These are phyloP conservation scores for Penicillium sp. DNA, from an alignment of 2,329 filamentous ascomycete species.

Conservation along the genomic window DNA sequence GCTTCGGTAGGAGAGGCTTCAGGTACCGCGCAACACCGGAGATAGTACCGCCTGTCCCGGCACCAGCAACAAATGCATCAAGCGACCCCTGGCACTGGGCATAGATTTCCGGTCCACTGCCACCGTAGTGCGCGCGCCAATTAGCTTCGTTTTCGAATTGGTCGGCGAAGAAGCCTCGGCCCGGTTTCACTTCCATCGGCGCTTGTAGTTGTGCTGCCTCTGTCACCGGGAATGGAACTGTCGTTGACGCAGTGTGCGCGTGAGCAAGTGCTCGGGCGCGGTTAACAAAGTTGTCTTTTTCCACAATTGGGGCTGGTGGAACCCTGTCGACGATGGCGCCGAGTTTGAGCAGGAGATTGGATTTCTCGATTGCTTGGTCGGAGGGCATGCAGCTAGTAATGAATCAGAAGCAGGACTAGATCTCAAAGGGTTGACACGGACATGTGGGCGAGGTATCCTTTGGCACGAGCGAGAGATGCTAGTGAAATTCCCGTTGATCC, in stretches of 20 bases:
- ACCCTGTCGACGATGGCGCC: conserved; percentile 92
- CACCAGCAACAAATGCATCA: conserved; percentile 87
- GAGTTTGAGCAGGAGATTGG: conserved; percentile 77
- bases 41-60: conserved; percentile 90
- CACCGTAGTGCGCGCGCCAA: conserved; percentile 72
- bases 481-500: conserved; percentile 95
- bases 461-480: conserved; percentile 77
- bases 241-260: conserved; percentile 57
- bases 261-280: conserved; percentile 69
- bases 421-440: conserved; percentile 41
- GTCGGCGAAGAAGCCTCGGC: conserved; percentile 85
- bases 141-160: conserved; percentile 93
- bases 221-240: conserved; percentile 7
- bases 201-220: conserved; percentile 13
- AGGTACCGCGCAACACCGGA: conserved; percentile 78
- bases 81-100: conserved; percentile 66
- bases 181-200: conserved; percentile 45
- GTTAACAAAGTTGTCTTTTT: conserved; percentile 90
- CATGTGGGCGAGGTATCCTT: conserved; percentile 89
- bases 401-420: conserved; percentile 3
- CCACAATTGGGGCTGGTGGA: conserved; percentile 85
- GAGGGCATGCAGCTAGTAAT: conserved; percentile 72
- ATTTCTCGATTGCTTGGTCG: conserved; percentile 85
- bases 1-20: conserved; percentile 61
- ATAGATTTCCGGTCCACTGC: conserved; percentile 86